Evolutionary conservation across 2,329 filamentous ascomycete species (phyloP).

Genomic region (Clonostachys chloroleuca): DNA sequence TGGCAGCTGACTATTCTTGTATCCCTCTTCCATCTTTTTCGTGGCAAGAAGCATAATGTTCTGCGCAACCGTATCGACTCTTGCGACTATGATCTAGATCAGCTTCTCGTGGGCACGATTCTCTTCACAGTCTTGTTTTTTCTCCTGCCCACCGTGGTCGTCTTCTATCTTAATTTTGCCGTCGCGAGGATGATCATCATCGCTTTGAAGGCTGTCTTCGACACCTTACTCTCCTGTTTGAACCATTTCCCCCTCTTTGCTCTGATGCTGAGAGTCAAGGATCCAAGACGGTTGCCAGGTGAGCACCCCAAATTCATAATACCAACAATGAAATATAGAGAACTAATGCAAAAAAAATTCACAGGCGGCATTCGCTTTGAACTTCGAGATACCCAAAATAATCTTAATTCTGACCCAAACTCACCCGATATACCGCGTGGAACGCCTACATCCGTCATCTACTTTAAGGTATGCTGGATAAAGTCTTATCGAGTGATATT

Average conservation of each 20-base stretch:
- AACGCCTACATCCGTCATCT: slow-evolving; percentile 74
- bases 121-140: slow-evolving; percentile 95
- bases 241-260: slow-evolving; percentile 98
- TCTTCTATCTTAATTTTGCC: slow-evolving; percentile 97
- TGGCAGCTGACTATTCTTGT: slow-evolving; percentile 97
- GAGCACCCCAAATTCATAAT: slow-evolving; percentile 13
- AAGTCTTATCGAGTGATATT: not conserved
- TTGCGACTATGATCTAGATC: slow-evolving; percentile 97
- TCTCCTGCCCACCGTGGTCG: slow-evolving; percentile 86
- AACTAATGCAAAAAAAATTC: slow-evolving; percentile 3
- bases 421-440: slow-evolving; percentile 23
- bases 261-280: slow-evolving; percentile 92
- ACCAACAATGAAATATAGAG: not conserved
- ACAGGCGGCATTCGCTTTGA: slow-evolving; percentile 76
- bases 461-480: slow-evolving; percentile 63
- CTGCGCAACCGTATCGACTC: slow-evolving; percentile 96
- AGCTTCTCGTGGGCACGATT: slow-evolving; percentile 92
- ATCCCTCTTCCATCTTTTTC: slow-evolving; percentile 97
- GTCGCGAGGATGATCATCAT: slow-evolving; percentile 94
- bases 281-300: slow-evolving; percentile 84
- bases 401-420: slow-evolving; percentile 21
- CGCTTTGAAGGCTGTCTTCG: slow-evolving; percentile 81
- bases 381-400: slow-evolving; percentile 67
- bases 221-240: slow-evolving; percentile 86
- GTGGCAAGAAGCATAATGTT: slow-evolving; percentile 96